Base-by-base conservation (phyloP, 2,329 filamentous ascomycete species). In the Cordyceps cicadae region DNA sequence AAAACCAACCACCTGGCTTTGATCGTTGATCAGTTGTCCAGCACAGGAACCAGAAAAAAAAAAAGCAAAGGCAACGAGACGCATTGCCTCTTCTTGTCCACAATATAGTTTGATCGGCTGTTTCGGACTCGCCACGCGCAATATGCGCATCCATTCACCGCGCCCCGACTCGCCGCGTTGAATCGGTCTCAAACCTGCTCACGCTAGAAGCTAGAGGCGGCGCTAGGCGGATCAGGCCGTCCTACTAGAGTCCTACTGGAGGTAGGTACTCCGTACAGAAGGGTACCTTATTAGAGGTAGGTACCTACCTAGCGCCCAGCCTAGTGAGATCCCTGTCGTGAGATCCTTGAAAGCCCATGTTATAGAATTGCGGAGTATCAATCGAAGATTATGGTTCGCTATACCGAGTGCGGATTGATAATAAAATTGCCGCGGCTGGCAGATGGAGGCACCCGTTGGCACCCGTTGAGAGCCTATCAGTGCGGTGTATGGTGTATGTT, bases 181-280 rank as follows among this genome's bases (percentile, higher is more conserved):
- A 56, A 56, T 56, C 19, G 26, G 43, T 48, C 54, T 56, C 54
- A 56, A 56, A 56, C 43, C 43, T 56, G 54, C 54, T 48, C 54
- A 56, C 26, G 32, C 54, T 56, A 29, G 7, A 29, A 8, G 29
- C 7, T 29, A n/a, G n/a, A n/a, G n/a, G n/a, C n/a, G n/a, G n/a
- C n/a, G n/a, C n/a, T n/a, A 49, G 26, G 41, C n/a, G 15, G 41
- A 32, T 26, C 41, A 34, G 43, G 41, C 26, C 29, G 43, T 43
- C 14, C 45, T n/a, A n/a, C n/a, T n/a, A n/a, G n/a, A n/a, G n/a
- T n/a, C n/a, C n/a, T n/a, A n/a, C n/a, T n/a, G n/a, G n/a, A n/a
- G n/a, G n/a, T n/a, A n/a, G n/a, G n/a, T n/a, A n/a, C n/a, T n/a
- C n/a, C n/a, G n/a, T n/a, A n/a, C n/a, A n/a, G n/a, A n/a, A n/a